Base-by-base conservation (phyloP, 371 early-diverging fungal species). In the Phascolomyces articulosus region DNA sequence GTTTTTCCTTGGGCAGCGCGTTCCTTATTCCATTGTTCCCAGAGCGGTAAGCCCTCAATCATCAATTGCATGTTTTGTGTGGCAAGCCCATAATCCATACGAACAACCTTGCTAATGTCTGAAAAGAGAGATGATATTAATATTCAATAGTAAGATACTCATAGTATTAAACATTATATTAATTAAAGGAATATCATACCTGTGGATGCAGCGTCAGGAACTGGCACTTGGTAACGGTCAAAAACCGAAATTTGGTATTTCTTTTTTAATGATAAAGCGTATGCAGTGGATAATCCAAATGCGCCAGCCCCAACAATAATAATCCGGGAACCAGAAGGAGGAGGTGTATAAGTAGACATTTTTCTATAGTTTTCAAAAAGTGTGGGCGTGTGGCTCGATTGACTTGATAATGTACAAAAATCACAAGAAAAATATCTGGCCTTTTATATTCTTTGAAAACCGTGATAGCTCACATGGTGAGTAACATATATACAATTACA, bases 1-100 rank as follows among this genome's bases (percentile, higher is more conserved):
- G 31, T 29, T 34, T 51, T 55, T 24, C 64, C 64, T 34, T 63
- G 20, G 4, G 47, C 47, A 15, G 62, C 67, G 23, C 75, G 69
- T 31, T 84, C 86, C 49, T 72, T 62, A 60, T 86, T 83, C 86
- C 86, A 86, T 59, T 79, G 65, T 28, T 69, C 68, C 82, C 83
- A 87, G 16, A 63, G 51, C 9, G 73, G 70, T 31, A 85, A 64
- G 0, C 84, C 75, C 26, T 81, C 76, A 16, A 80, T 38, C 0
- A 71, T 78, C 27, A 87, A 64, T 18, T 70, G 58, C 72, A 68
- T 69, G 58, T 74, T 79, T 2, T 80, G 31, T 21, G 58, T 56
- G 4, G 78, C 74, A 10, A 60, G 40, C 4, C 78, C 84, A 58
- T 86, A 86, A 51, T 86, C 86, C 48, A 69, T 69, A 27, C 85